Evolutionary conservation across 2,329 filamentous ascomycete species (phyloP), one percentile per base, ranked within the genome.

Genomic region (Knoxdaviesia capensis): DNA sequence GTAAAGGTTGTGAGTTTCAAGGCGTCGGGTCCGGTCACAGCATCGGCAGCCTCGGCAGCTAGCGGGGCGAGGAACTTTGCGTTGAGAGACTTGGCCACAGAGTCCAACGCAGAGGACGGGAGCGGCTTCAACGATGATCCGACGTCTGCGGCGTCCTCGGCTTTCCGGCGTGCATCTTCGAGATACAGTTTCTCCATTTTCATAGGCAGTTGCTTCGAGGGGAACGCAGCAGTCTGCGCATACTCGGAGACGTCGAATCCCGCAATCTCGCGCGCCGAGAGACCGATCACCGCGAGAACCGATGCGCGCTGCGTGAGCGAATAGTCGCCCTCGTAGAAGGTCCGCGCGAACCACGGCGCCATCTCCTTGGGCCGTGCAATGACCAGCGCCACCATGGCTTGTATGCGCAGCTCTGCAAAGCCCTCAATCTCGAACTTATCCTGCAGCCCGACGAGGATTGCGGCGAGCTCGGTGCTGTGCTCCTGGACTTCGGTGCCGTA

Each of bases 1-100:
- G 80, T 88, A 59, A 96, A 94, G 3, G 80, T 93, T 31, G 84
- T 77, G 28, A 96, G 72, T 61, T 96, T 96, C 38, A 98, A 72
- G 5, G 80, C 72, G 49, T 86, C 76, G 0, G 90, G 87, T 0
- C 88, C 86, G 0, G 80, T 79, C 6, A 76, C 66, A 28, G 77
- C 68, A 53, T 94, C 86, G 36, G 86, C 87, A 3, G 87, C 84
- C 44, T 75, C 66, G 34, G 83, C 77, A 1, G 88, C 86, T 31
- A 96, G 63, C 0, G 90, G 90, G 10, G 77, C 74, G 20, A 96
- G 75, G 51, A 94, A 83, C 1, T 68, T 65, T 30, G 76, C 71
- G 5, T 80, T 77, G 39, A 94, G 65, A 7, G 67, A 68, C 44
- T 69, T 68, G 0, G 81, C 71, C 38, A 94, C 75, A 29, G 57